Base-by-base conservation (phyloP, 805 yeast species). In the Suhomyces sp. region DNA sequence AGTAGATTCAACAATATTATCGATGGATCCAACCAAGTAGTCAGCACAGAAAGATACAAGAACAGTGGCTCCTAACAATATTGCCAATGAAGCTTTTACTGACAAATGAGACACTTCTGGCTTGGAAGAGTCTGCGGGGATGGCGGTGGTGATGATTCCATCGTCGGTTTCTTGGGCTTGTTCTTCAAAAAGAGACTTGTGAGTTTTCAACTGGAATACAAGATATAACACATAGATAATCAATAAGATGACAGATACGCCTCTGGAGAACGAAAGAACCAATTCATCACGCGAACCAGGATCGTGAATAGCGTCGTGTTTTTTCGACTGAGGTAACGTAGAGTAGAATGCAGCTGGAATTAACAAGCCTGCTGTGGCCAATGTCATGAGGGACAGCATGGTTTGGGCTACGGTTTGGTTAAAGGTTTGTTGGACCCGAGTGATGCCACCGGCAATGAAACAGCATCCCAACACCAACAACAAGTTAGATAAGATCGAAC, bases 351-450 rank as follows among this genome's bases (percentile, higher is more conserved):
- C 97, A 3, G 99, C 98, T 2, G 99, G 99, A 48, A 94, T 85
- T 64, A 94, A 71, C 60, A 94, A 77, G 1, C 97, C 92, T 37
- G 94, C 86, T 46, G 94, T 85, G 2, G 97, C 89, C 52, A 94
- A 83, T 1, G 96, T 96, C 83, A 94, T 82, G 57, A 94, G 78
- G 1, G 97, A 91, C 31, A 91, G 82, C 99, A 94, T 94, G 6
- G 98, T 92, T 71, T 94, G 98, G 4, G 99, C 99, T 6, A 92
- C 97, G 0, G 98, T 93, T 70, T 89, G 96, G 75, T 91, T 91
- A 74, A 94, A 94, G 1, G 79, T 79, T 69, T 94, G 98, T 67
- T 88, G 94, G 35, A 86, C 78, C 56, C 94, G 82, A 58, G 88
- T 86, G 66, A 85, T 80, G 15, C 99, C 99, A 51, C 99, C 99